These are phyloP conservation scores for Allium cepa DNA, from an alignment of 106 monocot species.

Conservation along the genomic window DNA sequence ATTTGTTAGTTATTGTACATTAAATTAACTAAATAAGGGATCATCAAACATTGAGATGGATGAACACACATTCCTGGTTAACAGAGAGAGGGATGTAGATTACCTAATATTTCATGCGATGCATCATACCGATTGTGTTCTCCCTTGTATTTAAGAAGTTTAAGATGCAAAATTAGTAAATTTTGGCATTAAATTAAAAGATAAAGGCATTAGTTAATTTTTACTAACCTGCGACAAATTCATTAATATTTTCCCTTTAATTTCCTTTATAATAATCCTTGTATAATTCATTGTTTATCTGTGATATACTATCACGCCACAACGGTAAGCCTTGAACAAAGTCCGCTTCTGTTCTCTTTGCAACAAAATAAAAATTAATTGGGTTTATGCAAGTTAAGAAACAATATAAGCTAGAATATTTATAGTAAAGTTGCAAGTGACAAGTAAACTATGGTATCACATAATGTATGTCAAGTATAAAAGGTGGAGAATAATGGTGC, in stretches of 20 bases:
- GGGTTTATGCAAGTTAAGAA: too few species aligned
- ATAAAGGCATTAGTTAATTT: not conserved
- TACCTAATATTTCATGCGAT: too few species aligned
- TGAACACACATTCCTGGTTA: too few species aligned
- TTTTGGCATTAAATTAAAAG: not conserved
- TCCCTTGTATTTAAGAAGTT: slow-evolving; percentile 35
- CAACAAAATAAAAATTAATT: not conserved
- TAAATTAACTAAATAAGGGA: too few species aligned
- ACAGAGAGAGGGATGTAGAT: too few species aligned
- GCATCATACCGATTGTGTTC: slow-evolving; percentile 22
- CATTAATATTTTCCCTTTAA: slow-evolving; percentile 29
- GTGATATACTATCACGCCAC: slow-evolving; percentile 40
- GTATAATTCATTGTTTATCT: slow-evolving; percentile 41
- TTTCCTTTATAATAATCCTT: slow-evolving; percentile 40
- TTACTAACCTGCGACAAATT: slow-evolving; percentile 36
- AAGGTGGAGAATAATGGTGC: too few species aligned
- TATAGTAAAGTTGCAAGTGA: too few species aligned
- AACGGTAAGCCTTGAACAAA: slow-evolving; percentile 40
- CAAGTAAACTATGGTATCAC: too few species aligned
- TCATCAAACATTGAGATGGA: too few species aligned
- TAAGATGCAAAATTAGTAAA: slow-evolving; percentile 18
- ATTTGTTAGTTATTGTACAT: too few species aligned
- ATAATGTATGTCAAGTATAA: too few species aligned
- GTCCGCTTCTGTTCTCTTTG: slow-evolving; percentile 22
- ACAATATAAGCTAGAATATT: too few species aligned